Evolutionary conservation across 257 asterid genomes (phyloP).

Genomic region (Plantago elongata): DNA sequence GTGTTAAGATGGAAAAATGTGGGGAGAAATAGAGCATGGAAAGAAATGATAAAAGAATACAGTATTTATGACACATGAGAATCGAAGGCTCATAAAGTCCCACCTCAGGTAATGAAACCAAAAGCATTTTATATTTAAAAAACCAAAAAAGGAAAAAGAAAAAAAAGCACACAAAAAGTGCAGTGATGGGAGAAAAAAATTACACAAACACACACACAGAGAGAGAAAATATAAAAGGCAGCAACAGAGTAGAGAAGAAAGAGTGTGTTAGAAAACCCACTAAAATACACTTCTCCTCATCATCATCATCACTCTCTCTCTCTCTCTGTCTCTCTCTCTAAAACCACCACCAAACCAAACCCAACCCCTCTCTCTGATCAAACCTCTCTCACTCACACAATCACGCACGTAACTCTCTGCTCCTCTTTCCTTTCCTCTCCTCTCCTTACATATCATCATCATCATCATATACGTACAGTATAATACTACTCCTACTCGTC

Average conservation of each 20-base stretch:
- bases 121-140: not conserved
- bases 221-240: conserved; percentile 28
- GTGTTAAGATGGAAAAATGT: too few relatives aligned
- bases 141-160: not conserved
- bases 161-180: conserved; percentile 31
- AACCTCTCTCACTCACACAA: conserved; percentile 17
- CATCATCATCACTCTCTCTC: conserved; percentile 1
- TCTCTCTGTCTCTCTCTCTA: conserved; percentile 26
- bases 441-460: too few relatives aligned
- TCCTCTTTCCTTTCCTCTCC: not conserved
- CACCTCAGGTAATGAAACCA: conserved; percentile 1
- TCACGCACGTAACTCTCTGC: conserved; percentile 24
- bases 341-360: too few relatives aligned
- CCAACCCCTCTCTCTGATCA: conserved; percentile 33
- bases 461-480: conserved; percentile 3
- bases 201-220: conserved; percentile 30
- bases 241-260: not conserved
- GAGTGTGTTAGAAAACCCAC: conserved; percentile 25
- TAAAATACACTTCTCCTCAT: conserved; percentile 23
- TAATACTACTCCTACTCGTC: not conserved
- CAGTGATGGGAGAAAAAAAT: conserved; percentile 14
- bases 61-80: not conserved
- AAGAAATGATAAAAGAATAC: conserved; percentile 4
- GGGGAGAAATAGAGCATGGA: too few relatives aligned
- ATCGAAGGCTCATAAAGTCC: conserved; percentile 4